A percentile compares a stretch with the other conserved stretches of the same genome.
These are phyloP conservation scores for Cladosporium sp. DNA, from an alignment of 2,329 filamentous ascomycete genomes.

Conservation along the genomic window DNA sequence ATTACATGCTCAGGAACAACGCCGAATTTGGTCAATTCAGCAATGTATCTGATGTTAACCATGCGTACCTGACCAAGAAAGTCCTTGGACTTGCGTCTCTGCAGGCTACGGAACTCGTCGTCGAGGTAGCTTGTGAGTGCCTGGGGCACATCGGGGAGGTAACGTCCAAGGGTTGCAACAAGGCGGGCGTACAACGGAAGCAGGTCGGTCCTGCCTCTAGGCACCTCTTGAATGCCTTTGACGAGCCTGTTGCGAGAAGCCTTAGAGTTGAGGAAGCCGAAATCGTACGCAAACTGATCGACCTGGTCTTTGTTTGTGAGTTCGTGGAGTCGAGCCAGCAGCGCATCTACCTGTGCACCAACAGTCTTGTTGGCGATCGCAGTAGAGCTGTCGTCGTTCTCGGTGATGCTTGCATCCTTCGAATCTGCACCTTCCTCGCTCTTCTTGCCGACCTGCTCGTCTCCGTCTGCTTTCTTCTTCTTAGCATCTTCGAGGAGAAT, in stretches of 20 bases:
- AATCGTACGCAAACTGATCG: constrained; percentile 90
- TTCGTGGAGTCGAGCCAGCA: constrained; percentile 83
- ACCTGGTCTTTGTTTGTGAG: constrained; percentile 86
- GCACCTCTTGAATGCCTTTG: constrained; percentile 89
- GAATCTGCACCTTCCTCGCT: constrained; percentile 46
- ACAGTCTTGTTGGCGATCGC: constrained; percentile 97
- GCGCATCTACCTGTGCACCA: constrained; percentile 89
- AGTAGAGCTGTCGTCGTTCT: constrained; percentile 79
- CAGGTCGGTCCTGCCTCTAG: constrained; percentile 87
- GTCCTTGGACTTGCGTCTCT: constrained; percentile 95
- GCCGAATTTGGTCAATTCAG: constrained; percentile 95
- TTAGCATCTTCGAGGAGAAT: constrained; percentile 91
- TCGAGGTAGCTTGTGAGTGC: constrained; percentile 88
- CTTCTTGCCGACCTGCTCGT: constrained; percentile 80
- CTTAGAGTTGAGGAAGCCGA: constrained; percentile 97
- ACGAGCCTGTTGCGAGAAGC: constrained; percentile 91
- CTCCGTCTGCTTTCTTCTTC: constrained; percentile 81
- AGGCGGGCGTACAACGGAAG: constrained; percentile 88
- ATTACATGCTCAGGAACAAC: constrained; percentile 98
- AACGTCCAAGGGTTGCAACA: constrained; percentile 86
- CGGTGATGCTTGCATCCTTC: constrained; percentile 51
- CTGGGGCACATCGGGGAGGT: constrained; percentile 91
- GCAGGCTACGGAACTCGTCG: constrained; percentile 92
- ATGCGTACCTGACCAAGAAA: constrained; percentile 91
- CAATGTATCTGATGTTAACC: constrained; percentile 94